Evolutionary conservation across 148 eudicot species (phyloP).

Genomic region (Rhododendron vialii): DNA sequence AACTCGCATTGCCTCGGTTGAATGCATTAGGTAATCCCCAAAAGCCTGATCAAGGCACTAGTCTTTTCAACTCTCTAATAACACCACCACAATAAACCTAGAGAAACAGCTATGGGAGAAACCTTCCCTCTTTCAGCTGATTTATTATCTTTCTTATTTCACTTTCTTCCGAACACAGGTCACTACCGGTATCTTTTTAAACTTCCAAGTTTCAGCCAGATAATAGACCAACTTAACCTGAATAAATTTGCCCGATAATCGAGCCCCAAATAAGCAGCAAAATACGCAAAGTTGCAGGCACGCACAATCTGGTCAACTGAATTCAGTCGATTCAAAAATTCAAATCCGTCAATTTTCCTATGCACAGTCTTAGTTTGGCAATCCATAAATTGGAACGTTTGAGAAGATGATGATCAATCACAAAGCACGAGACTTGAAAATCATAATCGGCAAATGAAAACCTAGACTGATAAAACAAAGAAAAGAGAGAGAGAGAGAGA

Average conservation of each 20-base stretch:
- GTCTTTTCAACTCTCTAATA: neutral
- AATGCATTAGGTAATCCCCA: neutral
- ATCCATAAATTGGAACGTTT: neutral
- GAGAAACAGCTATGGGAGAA: neutral
- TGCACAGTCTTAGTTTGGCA: neutral
- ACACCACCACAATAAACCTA: neutral
- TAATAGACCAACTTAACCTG: neutral
- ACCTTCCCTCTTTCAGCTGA: neutral
- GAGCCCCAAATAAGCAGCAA: neutral
- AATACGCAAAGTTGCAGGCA: neutral
- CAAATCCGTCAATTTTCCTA: neutral
- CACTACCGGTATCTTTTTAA: neutral
- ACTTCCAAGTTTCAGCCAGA: neutral
- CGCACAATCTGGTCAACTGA: neutral
- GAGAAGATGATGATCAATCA: neutral
- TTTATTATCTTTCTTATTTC: neutral
- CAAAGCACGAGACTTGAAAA: neutral
- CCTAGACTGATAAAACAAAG: neutral
- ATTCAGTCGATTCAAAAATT: neutral
- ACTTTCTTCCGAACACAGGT: neutral
- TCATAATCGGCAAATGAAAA: neutral
- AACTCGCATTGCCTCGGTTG: neutral
- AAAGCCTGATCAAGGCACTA: neutral
- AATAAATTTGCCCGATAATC: neutral
- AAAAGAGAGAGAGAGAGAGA: neutral